Conservation (phyloP, 495 filamentous ascomycete species). For the Penicillium cosmopolitanum region DNA sequence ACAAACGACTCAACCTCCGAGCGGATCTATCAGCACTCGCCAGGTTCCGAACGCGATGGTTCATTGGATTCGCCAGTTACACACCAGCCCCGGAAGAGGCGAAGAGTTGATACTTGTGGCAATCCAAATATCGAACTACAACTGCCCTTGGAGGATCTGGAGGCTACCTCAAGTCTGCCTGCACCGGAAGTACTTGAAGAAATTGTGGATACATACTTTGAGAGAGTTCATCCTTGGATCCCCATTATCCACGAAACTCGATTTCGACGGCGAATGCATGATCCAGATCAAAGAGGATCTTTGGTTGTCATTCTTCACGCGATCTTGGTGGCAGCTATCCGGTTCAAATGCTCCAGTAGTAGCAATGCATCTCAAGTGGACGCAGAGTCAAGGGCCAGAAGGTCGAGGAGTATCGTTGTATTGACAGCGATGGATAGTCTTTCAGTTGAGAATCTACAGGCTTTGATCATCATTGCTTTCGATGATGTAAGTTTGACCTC, state of each 20-base stretch:
- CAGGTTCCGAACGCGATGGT: neutral
- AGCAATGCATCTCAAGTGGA: neutral
- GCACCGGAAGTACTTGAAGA: constrained; percentile 28
- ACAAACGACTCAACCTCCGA: neutral
- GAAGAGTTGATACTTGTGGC: constrained; percentile 11
- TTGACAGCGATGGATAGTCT: constrained; percentile 39
- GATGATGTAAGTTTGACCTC: constrained; percentile 28
- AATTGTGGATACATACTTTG: constrained; percentile 37
- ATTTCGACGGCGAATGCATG: constrained; percentile 29
- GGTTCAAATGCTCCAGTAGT: neutral
- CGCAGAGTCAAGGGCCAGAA: constrained; percentile 1
- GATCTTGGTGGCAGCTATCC: constrained; percentile 13
- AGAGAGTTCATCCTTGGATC: constrained; percentile 42
- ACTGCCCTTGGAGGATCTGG: constrained; percentile 10
- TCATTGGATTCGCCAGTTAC: neutral
- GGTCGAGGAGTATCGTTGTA: constrained; percentile 28
- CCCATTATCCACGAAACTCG: constrained; percentile 41
- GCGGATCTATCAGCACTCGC: neutral
- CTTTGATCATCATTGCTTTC: constrained; percentile 41
- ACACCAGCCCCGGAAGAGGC: constrained; percentile 1
- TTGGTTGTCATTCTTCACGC: constrained; percentile 17
- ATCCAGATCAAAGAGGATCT: constrained; percentile 9
- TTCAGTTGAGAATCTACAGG: constrained; percentile 43
- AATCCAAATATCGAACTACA: constrained; percentile 8
- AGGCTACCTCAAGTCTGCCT: constrained; percentile 20